Base-by-base conservation (phyloP, 768 basidiomycete species). In the Rhizopogon rudus region DNA sequence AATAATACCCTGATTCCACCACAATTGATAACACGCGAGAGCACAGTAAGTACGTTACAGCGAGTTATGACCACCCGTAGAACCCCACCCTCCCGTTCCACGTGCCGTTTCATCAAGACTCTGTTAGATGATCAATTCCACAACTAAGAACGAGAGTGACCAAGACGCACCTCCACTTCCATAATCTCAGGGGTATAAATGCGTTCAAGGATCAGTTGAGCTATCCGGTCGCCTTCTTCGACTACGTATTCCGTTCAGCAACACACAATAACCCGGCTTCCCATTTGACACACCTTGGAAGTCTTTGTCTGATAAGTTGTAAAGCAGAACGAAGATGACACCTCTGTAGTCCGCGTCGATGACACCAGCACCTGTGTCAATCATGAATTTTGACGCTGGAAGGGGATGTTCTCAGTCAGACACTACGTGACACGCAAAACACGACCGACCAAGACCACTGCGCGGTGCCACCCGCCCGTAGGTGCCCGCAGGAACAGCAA, bases 341-440 rank as follows among this genome's bases (percentile, higher is more conserved):
- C 97, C 97, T 52, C 97, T 81, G 71, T 99, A 98, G 69, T 99
- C 97, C 6, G 93, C 91, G 60, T 99, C 97, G 50, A 99, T 82
- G 6, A 99, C 97, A 20, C 96, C 97, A 10, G 97, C 97, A 1
- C 97, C 97, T 0, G 96, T 98, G 66, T 95, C 91, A 56, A 98
- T 98, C 85, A 93, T 93, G 70, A 92, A 94, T 67, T 99, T 99
- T 14, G 91, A 90, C 17, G 97, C 97, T 97, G 59, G 16, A 58
- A 37, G 42, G 44, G 17, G 41, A 29, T 14, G 56, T 29, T 46
- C 28, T 52, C 22, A 16, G 51, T 28, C 52, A 7, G 49, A 46
- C 41, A 39, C 35, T 20, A 53, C 4, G 17, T 52, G 43, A 31
- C 22, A n/a, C 45, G 33, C 48, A 33, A 13, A 45, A 51, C 22